Evolutionary conservation across 2,329 filamentous ascomycete genomes (phyloP).

Genomic region (Thelonectria olida): DNA sequence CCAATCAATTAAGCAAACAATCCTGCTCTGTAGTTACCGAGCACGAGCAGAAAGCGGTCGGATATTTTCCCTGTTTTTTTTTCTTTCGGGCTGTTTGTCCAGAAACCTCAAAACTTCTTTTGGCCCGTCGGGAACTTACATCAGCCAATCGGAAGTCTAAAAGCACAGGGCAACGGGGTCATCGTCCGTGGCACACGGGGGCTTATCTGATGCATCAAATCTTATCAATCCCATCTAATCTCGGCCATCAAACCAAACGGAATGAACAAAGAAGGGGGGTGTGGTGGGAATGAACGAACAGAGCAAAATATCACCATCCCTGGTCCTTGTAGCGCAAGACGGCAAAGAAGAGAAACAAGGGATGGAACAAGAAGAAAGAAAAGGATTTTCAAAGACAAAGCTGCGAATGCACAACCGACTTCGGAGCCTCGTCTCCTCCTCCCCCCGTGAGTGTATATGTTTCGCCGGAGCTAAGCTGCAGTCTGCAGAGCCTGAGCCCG

Average conservation of each 20-base stretch:
- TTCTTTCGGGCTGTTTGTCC: neutral
- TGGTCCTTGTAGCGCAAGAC: neutral
- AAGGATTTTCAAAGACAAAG: neutral
- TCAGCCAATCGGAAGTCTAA: slow-evolving; percentile 36
- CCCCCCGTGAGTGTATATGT: neutral
- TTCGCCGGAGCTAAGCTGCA: slow-evolving; percentile 13
- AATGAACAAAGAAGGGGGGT: slow-evolving; percentile 12
- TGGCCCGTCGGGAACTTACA: neutral
- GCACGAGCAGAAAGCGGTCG: neutral
- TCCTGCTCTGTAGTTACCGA: neutral
- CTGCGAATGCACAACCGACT: slow-evolving; percentile 24
- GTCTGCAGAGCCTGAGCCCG: neutral
- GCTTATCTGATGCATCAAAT: slow-evolving; percentile 30
- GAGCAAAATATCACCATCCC: neutral
- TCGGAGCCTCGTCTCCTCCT: slow-evolving; percentile 23
- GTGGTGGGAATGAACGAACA: slow-evolving; percentile 11
- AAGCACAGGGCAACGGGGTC: slow-evolving; percentile 11
- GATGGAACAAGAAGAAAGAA: neutral
- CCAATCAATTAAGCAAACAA: too few species aligned
- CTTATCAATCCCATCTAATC: slow-evolving; percentile 46
- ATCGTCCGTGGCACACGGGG: too few species aligned
- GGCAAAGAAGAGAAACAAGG: neutral
- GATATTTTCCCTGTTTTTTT: neutral
- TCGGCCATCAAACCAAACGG: slow-evolving; percentile 23
- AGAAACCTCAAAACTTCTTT: neutral